These are phyloP conservation scores for Vicia faba DNA, from an alignment of 306 rosid genomes.

Conservation along the genomic window DNA sequence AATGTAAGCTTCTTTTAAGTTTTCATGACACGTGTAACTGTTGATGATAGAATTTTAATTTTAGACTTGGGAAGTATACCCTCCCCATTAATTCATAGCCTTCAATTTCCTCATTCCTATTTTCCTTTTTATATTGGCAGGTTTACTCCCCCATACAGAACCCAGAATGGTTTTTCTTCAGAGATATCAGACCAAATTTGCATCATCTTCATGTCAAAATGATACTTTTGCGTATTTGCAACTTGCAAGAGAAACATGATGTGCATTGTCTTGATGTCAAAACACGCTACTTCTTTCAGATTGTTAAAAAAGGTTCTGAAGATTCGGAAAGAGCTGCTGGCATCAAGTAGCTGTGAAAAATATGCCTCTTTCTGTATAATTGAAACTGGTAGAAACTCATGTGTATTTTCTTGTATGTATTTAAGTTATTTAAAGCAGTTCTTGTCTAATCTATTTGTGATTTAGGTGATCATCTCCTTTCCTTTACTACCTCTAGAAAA, in stretches of 20 bases:
- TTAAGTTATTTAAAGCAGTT: not conserved
- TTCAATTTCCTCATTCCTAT: slow-evolving; percentile 9
- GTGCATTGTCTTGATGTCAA: not conserved
- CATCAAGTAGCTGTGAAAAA: not conserved
- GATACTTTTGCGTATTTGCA: not conserved
- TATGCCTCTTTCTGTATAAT: not conserved
- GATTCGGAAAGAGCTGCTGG: not conserved
- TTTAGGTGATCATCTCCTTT: not conserved
- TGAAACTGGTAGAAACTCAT: not conserved
- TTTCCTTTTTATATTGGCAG: slow-evolving; percentile 17
- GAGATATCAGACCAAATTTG: slow-evolving; percentile 49
- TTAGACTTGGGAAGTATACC: not conserved
- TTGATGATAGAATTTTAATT: slow-evolving; percentile 5
- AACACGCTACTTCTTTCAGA: not conserved
- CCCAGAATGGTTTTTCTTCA: slow-evolving; percentile 33
- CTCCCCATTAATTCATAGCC: slow-evolving; percentile 1
- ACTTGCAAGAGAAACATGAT: not conserved
- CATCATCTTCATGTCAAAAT: slow-evolving; percentile 13
- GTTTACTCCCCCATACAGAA: slow-evolving; percentile 14
- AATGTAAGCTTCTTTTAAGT: slow-evolving; percentile 14
- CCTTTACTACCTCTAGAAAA: not conserved
- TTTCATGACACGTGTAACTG: slow-evolving; percentile 16
- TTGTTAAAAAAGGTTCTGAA: not conserved
- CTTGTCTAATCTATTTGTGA: not conserved
- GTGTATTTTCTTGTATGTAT: not conserved